Conservation (phyloP, 495 filamentous ascomycete genomes). For the Penicillium nucicola region DNA sequence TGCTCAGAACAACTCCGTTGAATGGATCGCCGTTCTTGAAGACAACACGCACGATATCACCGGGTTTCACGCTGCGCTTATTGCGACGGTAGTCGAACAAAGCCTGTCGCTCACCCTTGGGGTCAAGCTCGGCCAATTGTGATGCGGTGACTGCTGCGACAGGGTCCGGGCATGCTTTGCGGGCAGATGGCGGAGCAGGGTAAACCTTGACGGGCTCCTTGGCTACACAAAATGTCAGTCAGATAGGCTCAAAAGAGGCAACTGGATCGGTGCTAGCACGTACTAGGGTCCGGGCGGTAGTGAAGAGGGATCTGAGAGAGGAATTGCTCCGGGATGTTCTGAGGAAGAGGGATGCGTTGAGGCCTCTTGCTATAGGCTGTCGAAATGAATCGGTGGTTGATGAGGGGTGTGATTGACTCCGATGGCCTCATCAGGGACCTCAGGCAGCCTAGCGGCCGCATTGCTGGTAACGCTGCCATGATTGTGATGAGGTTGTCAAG, state of each 20-base stretch:
- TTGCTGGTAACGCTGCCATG: constrained; percentile 58
- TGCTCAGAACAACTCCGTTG: constrained; percentile 79
- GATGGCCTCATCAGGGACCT: constrained; percentile 51
- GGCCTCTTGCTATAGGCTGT: constrained; percentile 38
- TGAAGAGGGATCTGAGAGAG: constrained; percentile 40
- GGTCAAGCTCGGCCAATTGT: constrained; percentile 75
- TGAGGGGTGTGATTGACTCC: constrained; percentile 39
- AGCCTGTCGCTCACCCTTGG: constrained; percentile 71
- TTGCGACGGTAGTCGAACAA: constrained; percentile 74
- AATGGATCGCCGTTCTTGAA: constrained; percentile 84
- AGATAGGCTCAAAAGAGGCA: background rate
- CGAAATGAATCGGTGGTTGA: constrained; percentile 37
- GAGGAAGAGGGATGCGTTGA: constrained; percentile 36
- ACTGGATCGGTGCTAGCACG: background rate
- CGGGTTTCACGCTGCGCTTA: constrained; percentile 68
- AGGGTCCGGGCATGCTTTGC: constrained; percentile 53
- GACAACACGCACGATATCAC: constrained; percentile 89
- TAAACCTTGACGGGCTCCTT: constrained; percentile 50
- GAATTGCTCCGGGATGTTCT: constrained; percentile 39
- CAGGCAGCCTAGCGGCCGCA: constrained; percentile 68
- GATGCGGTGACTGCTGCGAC: constrained; percentile 56
- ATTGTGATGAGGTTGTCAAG: constrained; percentile 20
- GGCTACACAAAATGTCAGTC: constrained; percentile 21
- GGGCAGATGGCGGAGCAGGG: constrained; percentile 48
- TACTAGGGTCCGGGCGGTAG: constrained; percentile 36